These are phyloP conservation scores for Fonsecaea multimorphosa DNA, from an alignment of 2,329 filamentous ascomycete species.

Conservation along the genomic window DNA sequence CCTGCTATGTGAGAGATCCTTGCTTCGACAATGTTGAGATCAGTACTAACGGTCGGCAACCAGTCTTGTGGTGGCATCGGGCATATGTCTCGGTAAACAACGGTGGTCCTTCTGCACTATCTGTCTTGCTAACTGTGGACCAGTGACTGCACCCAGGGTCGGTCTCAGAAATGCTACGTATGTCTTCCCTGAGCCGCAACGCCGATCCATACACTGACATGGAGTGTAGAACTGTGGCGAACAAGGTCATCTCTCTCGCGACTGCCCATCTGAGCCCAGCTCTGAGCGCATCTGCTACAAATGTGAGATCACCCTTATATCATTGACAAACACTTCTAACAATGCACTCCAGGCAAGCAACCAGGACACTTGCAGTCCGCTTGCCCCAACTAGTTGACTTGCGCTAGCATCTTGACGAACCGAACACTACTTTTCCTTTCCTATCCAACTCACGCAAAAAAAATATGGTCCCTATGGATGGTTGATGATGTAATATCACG, in stretches of 20 bases:
- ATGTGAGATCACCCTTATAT: slow-evolving; percentile 58
- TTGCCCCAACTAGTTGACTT: slow-evolving; percentile 71
- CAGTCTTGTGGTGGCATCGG: slow-evolving; percentile 85
- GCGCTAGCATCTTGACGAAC: slow-evolving; percentile 10
- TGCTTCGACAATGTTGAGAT: background rate
- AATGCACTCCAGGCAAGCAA: slow-evolving; percentile 51
- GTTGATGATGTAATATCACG: slow-evolving; percentile 11
- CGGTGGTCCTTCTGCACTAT: background rate
- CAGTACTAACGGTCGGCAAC: slow-evolving; percentile 15
- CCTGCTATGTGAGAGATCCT: slow-evolving; percentile 74
- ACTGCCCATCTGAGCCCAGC: slow-evolving; percentile 91
- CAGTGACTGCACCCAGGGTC: slow-evolving; percentile 94
- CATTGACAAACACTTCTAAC: background rate
- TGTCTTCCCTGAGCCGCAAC: slow-evolving; percentile 42
- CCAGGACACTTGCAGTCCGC: slow-evolving; percentile 90
- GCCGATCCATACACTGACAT: slow-evolving; percentile 16
- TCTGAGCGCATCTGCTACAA: slow-evolving; percentile 99
- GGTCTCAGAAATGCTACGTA: slow-evolving; percentile 92
- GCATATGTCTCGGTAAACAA: slow-evolving; percentile 68
- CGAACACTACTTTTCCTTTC: slow-evolving; percentile 24
- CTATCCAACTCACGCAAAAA: slow-evolving; percentile 26
- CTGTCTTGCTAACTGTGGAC: slow-evolving; percentile 50
- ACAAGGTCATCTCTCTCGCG: slow-evolving; percentile 91
- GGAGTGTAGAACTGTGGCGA: slow-evolving; percentile 65
- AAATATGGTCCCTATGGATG: slow-evolving; percentile 18